These are phyloP conservation scores for Sphaceloma murrayae DNA, from an alignment of 2,329 filamentous ascomycete species.

Conservation along the genomic window DNA sequence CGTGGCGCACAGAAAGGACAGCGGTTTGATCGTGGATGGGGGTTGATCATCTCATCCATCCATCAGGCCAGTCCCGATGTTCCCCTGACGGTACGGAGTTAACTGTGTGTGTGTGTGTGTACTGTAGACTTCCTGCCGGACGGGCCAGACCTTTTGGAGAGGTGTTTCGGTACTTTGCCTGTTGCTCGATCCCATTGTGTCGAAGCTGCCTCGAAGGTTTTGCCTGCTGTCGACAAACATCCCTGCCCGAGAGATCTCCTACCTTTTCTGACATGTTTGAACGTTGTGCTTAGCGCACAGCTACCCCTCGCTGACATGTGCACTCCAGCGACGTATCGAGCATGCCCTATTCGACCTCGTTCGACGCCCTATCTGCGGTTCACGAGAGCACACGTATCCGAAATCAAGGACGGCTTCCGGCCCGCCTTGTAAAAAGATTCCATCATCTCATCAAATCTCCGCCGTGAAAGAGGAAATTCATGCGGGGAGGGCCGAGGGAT, in stretches of 20 bases:
- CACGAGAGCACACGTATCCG: too few species aligned
- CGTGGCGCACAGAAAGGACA: slow-evolving; percentile 9
- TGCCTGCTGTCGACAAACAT: background rate
- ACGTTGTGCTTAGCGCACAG: background rate
- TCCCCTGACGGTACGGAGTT: slow-evolving; percentile 7
- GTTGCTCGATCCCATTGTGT: too few species aligned
- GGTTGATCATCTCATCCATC: background rate
- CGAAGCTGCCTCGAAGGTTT: slow-evolving; percentile 12
- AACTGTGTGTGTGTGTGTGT: too few species aligned
- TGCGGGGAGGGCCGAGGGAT: slow-evolving; percentile 3
- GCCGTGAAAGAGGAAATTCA: slow-evolving; percentile 10
- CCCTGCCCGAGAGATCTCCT: slow-evolving; percentile 5
- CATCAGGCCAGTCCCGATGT: slow-evolving; percentile 10
- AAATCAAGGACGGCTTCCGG: background rate
- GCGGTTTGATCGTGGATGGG: slow-evolving; percentile 5
- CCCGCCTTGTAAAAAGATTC: too few species aligned
- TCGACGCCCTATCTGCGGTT: too few species aligned
- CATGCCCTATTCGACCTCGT: too few species aligned
- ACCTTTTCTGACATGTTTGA: slow-evolving; percentile 9
- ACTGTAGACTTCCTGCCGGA: too few species aligned
- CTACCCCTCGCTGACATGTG: too few species aligned
- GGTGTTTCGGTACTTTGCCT: slow-evolving; percentile 7
- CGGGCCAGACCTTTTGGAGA: too few species aligned
- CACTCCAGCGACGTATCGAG: too few species aligned
- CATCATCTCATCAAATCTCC: too few species aligned